Base-by-base conservation (phyloP, 2,329 filamentous ascomycete genomes). In the Colletotrichum godetiae region DNA sequence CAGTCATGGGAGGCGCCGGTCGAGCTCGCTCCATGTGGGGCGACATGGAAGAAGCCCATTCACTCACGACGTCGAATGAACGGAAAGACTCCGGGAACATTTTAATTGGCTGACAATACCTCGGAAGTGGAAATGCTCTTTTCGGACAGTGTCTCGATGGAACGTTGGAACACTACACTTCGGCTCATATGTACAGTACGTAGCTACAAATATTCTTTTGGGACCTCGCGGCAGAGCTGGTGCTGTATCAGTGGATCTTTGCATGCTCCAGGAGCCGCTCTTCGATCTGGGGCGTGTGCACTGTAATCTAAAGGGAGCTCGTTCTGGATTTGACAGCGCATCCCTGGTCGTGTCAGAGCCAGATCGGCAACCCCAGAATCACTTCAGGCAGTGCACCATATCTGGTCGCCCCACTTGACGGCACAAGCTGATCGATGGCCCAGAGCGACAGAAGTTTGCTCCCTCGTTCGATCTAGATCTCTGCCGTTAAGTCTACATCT, bases 41-140 rank as follows among this genome's bases (percentile, higher is more conserved):
- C 33, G 33, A 57, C 15, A 57, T 65, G 5, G 62, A 55, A 65
- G 52, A 65, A 37, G 57, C 52, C 31, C 8, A 65, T 15, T 57
- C 15, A 56, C 62, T 65, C 4, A 65, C 15, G 6, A 65, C 33
- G n/a, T 56, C 22, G 7, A 65, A 65, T 10, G 52, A 57, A 49
- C 22, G 24, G 4, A 46, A 46, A 42, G 33, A 46, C 31, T 56
- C 5, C 4, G 0, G 22, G 5, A 10, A 56, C 13, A 65, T 56
- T 37, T 46, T 65, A 0, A n/a, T 60, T 56, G 10, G 31, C 5
- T 46, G 29, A 4, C 33, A 7, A 56, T 4, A 5, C 12, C 13
- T 56, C 4, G 10, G 13, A 57, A 49, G 29, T 33, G 37, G 7
- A 22, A 33, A 19, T 56, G 2, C 42, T 56, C 0, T 56, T 46